A percentile compares a stretch with the other conserved stretches of the same genome.
phyloP scores from a whole-genome alignment of 1,139 yeast species.

The Kodamaea alishanica region DNA sequence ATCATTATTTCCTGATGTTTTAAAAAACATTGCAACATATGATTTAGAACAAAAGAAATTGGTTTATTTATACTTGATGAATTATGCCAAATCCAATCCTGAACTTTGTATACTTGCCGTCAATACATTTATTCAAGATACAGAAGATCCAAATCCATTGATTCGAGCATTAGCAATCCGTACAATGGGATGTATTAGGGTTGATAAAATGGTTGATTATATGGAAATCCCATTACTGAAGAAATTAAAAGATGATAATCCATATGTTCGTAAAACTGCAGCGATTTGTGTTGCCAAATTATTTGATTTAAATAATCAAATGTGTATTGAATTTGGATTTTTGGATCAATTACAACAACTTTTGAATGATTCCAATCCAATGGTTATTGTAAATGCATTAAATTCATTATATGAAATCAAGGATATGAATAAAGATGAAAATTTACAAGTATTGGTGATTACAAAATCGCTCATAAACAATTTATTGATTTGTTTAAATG shows the following conservation, averaged over 20 bases:
- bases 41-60: conserved; percentile 95
- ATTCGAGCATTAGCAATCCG: conserved; percentile 94
- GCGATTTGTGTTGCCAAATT: conserved; percentile 96
- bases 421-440: conserved; percentile 55
- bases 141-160: conserved; percentile 95
- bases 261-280: conserved; percentile 96
- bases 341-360: conserved; percentile 64
- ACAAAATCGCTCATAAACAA: conserved; percentile 52
- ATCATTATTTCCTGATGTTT: conserved; percentile 88
- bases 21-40: conserved; percentile 94
- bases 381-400: conserved; percentile 94
- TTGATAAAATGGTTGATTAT: conserved; percentile 91
- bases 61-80: conserved; percentile 92
- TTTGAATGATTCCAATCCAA: conserved; percentile 85
- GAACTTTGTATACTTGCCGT: conserved; percentile 95
- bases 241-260: conserved; percentile 88
- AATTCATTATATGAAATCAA: conserved; percentile 81
- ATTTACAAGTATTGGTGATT: conserved; percentile 37
- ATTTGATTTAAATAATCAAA: conserved; percentile 76
- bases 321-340: conserved; percentile 87
- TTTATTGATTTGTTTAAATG: conserved; percentile 80
- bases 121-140: conserved; percentile 93
- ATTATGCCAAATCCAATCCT: conserved; percentile 94
- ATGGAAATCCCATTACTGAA: conserved; percentile 85
- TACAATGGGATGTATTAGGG: conserved; percentile 98